A percentile compares a stretch with the other conserved stretches of the same genome.
Conservation (phyloP, 2,329 filamentous ascomycete species). For the Coniella vitis region DNA sequence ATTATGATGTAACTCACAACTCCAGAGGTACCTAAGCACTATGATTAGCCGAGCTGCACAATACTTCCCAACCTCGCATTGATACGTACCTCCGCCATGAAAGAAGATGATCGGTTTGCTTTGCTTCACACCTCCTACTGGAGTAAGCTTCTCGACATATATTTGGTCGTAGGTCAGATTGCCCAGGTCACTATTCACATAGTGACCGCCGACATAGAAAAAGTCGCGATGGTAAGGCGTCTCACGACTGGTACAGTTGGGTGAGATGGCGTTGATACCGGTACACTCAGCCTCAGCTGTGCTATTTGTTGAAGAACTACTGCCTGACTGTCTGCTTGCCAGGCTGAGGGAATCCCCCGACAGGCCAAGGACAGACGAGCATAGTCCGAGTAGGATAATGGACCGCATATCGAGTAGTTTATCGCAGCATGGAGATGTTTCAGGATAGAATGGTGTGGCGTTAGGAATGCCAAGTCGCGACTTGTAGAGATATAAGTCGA, state of each 20-base stretch:
- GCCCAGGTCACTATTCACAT: conserved; percentile 7
- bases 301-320: no score
- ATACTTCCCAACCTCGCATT: background rate
- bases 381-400: no score
- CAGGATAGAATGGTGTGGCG: no score
- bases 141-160: conserved; percentile 27
- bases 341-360: no score
- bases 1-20: background rate
- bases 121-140: conserved; percentile 15
- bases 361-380: no score
- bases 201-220: conserved; percentile 3
- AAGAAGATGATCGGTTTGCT: conserved; percentile 25
- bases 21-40: conserved; percentile 1
- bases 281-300: no score
- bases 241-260: background rate
- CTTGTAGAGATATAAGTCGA: no score
- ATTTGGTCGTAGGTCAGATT: conserved; percentile 22
- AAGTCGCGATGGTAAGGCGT: background rate
- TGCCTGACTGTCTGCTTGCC: no score
- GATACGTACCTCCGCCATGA: conserved; percentile 24
- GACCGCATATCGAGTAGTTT: no score
- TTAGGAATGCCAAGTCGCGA: no score
- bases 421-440: no score
- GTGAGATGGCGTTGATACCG: no score
- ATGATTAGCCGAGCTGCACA: background rate